Conservation (phyloP, 129 eudicot genomes). For the Silybum marianum region DNA sequence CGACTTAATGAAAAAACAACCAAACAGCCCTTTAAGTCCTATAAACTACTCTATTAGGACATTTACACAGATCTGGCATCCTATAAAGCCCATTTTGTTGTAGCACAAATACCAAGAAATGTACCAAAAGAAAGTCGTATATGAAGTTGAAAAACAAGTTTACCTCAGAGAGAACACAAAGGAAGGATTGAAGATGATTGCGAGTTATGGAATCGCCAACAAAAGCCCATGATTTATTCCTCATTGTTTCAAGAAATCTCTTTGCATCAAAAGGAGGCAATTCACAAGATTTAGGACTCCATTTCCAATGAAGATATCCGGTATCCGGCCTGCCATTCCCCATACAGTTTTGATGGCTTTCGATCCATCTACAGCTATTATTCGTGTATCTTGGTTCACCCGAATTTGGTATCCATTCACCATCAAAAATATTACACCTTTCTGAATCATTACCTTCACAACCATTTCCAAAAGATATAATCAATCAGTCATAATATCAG, state of each 20-base stretch:
- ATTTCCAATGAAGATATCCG: slow-evolving; percentile 79
- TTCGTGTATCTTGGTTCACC: slow-evolving; percentile 73
- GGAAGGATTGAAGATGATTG: slow-evolving; percentile 86
- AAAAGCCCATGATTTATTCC: slow-evolving; percentile 87
- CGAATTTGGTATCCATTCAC: slow-evolving; percentile 74
- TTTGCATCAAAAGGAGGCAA: slow-evolving; percentile 65
- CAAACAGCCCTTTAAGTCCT: too few relatives aligned
- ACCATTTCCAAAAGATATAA: not conserved
- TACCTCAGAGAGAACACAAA: slow-evolving; percentile 87
- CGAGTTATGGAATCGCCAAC: slow-evolving; percentile 90
- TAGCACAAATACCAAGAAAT: not conserved
- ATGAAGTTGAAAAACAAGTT: slow-evolving; percentile 1
- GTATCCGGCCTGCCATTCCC: slow-evolving; percentile 86
- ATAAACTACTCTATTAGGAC: not conserved
- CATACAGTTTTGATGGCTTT: slow-evolving; percentile 85
- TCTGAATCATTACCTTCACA: slow-evolving; percentile 46
- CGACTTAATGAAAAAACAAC: too few relatives aligned
- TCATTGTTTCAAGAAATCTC: slow-evolving; percentile 77
- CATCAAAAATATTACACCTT: slow-evolving; percentile 62
- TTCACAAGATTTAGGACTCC: slow-evolving; percentile 84
- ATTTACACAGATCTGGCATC: not conserved
- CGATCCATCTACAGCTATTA: slow-evolving; percentile 70
- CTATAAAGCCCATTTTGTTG: not conserved
- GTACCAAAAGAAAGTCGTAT: not conserved
- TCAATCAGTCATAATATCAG: slow-evolving; percentile 7